Conservation (phyloP, 108 stramenopile genomes). For the Schizochytrium sp. region DNA sequence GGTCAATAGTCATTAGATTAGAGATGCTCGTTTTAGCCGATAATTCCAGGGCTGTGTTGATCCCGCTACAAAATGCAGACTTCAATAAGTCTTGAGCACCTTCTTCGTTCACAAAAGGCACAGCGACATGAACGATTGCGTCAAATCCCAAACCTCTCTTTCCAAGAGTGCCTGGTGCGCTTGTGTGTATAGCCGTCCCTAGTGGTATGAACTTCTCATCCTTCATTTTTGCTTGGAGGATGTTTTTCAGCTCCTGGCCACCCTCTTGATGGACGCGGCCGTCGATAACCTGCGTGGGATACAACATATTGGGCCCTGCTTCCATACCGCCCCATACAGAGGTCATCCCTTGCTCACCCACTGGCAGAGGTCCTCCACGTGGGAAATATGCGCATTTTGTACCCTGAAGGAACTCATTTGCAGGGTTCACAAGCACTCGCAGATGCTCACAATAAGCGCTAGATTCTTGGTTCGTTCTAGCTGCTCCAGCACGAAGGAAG, state of each 20-base stretch:
- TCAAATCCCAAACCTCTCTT: not conserved
- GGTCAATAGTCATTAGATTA: not conserved
- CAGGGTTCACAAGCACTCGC: conserved; percentile 37
- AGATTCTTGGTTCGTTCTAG: not conserved
- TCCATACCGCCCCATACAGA: conserved; percentile 33
- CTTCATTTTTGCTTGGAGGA: not conserved
- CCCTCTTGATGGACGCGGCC: conserved; percentile 21
- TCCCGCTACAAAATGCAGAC: not conserved
- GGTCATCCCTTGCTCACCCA: not conserved
- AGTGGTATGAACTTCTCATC: not conserved
- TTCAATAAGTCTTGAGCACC: not conserved
- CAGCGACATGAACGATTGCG: conserved; percentile 8
- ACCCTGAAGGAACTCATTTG: not conserved
- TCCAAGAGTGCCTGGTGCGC: not conserved
- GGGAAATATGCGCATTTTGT: conserved; percentile 31
- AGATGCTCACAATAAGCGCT: not conserved
- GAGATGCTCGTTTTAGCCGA: not conserved
- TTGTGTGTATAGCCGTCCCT: not conserved
- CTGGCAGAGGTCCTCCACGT: conserved; percentile 8
- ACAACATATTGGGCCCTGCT: conserved; percentile 34
- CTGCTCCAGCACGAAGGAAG: no score
- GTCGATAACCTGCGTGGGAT: not conserved
- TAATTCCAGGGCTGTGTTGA: not conserved
- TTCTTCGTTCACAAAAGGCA: not conserved
- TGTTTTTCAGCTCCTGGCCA: not conserved